phyloP scores from a whole-genome alignment of 768 basidiomycete species.

The Boletus patriciae region DNA sequence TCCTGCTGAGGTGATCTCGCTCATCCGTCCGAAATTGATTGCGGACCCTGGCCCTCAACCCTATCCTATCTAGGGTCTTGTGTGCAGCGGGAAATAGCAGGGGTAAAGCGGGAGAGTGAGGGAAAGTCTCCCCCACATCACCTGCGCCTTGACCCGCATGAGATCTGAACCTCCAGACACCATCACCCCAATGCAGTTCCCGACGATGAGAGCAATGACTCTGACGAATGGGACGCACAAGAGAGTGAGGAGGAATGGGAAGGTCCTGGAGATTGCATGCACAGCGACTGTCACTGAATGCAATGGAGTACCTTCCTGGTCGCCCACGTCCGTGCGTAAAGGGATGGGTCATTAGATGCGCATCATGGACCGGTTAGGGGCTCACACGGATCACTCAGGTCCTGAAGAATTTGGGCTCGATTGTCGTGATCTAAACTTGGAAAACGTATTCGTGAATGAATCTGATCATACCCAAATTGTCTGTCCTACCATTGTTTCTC shows the following conservation, averaged over 20 bases:
- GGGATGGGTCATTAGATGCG: constrained; percentile 74
- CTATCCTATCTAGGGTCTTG: constrained; percentile 64
- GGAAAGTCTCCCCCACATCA: constrained; percentile 74
- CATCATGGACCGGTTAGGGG: constrained; percentile 61
- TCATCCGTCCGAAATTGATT: constrained; percentile 67
- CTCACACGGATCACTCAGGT: constrained; percentile 30
- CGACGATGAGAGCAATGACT: constrained; percentile 72
- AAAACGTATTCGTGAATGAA: constrained; percentile 81
- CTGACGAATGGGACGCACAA: constrained; percentile 76
- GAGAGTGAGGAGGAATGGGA: constrained; percentile 78
- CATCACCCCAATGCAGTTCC: constrained; percentile 67
- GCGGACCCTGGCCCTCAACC: constrained; percentile 75
- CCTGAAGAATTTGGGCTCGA: constrained; percentile 75
- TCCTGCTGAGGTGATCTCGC: constrained; percentile 72
- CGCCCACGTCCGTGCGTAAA: constrained; percentile 58
- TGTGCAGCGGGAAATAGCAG: constrained; percentile 65
- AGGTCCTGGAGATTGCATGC: constrained; percentile 75
- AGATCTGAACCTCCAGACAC: constrained; percentile 68
- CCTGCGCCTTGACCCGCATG: constrained; percentile 78
- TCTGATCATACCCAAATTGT: constrained; percentile 69
- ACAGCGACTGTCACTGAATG: constrained; percentile 79
- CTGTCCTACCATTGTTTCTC: constrained; percentile 30
- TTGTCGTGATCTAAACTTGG: constrained; percentile 81
- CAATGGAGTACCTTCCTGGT: constrained; percentile 78
- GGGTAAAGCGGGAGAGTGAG: constrained; percentile 76